A percentile compares a stretch with the other conserved stretches of the same genome.
Evolutionary conservation across 768 basidiomycete genomes (phyloP).

Genomic region (Pisolithus sp.): DNA sequence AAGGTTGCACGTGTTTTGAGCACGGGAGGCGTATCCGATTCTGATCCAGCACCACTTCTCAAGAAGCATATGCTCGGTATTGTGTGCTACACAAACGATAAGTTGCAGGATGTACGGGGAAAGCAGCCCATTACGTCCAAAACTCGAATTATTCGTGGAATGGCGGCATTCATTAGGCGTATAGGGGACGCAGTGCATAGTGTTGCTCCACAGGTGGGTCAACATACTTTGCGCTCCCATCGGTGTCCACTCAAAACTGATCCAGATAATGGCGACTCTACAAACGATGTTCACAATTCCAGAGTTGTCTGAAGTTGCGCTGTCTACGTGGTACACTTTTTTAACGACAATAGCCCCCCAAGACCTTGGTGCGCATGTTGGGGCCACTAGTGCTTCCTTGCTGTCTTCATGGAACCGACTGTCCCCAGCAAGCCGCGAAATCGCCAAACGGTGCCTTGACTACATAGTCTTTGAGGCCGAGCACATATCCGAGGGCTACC

Average conservation of each 20-base stretch:
- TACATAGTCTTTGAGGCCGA: constrained; percentile 66
- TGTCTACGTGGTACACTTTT: constrained; percentile 78
- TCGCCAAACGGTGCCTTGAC: constrained; percentile 55
- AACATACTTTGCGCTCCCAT: not conserved
- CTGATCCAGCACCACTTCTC: constrained; percentile 54
- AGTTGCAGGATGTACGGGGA: constrained; percentile 77
- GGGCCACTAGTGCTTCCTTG: constrained; percentile 81
- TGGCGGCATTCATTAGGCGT: constrained; percentile 64
- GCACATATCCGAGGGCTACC: constrained; percentile 42
- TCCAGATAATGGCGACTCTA: constrained; percentile 90
- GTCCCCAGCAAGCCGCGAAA: constrained; percentile 39
- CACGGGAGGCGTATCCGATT: constrained; percentile 20
- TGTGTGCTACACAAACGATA: constrained; percentile 78
- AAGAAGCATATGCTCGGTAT: constrained; percentile 78
- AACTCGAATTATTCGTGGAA: constrained; percentile 68
- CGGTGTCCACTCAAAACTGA: constrained; percentile 1
- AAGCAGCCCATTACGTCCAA: constrained; percentile 67
- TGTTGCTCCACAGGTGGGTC: constrained; percentile 79
- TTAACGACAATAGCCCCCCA: constrained; percentile 54
- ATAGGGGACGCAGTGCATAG: constrained; percentile 68
- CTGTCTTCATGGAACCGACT: constrained; percentile 72
- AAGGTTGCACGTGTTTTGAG: constrained; percentile 34
- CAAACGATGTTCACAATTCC: constrained; percentile 80
- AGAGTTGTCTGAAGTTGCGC: constrained; percentile 70
- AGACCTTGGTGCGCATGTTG: constrained; percentile 80